Evolutionary conservation across 805 yeast species (phyloP).

Genomic region (Candida arabinofermentans): DNA sequence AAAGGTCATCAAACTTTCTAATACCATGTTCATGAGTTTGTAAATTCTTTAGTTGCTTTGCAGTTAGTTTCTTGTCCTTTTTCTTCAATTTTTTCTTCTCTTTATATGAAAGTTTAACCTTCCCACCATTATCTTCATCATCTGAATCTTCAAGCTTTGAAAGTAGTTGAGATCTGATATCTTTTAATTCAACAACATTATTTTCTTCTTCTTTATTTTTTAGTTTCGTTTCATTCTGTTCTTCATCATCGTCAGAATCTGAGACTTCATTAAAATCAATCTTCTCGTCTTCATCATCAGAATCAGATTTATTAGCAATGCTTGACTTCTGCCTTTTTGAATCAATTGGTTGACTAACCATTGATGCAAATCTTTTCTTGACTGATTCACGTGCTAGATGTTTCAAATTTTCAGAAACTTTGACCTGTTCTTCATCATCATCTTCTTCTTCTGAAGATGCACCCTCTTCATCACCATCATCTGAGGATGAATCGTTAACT

Average conservation of each 20-base stretch:
- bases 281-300: conserved; percentile 9
- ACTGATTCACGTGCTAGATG: background rate
- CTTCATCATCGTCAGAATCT: conserved; percentile 13
- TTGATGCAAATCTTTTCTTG: conserved; percentile 5
- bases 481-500: background rate
- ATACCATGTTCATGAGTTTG: conserved; percentile 63
- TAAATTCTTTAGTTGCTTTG: conserved; percentile 44
- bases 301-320: background rate
- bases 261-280: conserved; percentile 9
- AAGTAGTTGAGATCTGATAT: conserved; percentile 24
- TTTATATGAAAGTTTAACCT: conserved; percentile 14
- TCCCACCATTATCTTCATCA: conserved; percentile 11
- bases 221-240: conserved; percentile 2
- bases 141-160: conserved; percentile 25
- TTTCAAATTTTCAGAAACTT: conserved; percentile 3
- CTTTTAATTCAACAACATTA: conserved; percentile 22
- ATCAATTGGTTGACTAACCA: background rate
- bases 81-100: conserved; percentile 33
- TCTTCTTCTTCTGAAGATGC: conserved; percentile 10
- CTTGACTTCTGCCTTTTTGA: conserved; percentile 6
- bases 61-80: conserved; percentile 30
- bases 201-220: conserved; percentile 6
- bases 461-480: conserved; percentile 18
- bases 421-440: conserved; percentile 1
- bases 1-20: conserved; percentile 58